phyloP scores from a whole-genome alignment of 208 protist genomes.

The Zelonia costaricensis region DNA sequence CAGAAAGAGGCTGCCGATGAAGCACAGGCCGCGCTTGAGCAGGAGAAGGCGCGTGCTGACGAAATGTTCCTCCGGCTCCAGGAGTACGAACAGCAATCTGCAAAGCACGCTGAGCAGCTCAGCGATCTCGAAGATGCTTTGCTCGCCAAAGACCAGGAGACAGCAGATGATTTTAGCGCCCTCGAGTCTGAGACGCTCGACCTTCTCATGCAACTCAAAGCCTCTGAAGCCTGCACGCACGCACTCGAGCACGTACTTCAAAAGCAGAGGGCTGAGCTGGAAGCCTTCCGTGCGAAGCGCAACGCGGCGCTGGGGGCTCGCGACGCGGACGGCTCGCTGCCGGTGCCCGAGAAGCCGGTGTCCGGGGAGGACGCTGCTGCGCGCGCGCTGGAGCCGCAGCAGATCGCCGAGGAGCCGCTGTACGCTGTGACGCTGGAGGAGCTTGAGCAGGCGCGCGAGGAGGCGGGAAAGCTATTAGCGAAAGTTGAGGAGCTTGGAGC shows the following conservation, averaged over 20 bases:
- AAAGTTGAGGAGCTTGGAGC: neutral
- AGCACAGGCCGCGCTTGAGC: slow-evolving; percentile 21
- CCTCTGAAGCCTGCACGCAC: slow-evolving; percentile 1
- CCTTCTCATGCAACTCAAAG: slow-evolving; percentile 25
- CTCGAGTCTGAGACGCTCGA: slow-evolving; percentile 31
- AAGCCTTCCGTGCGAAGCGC: slow-evolving; percentile 23
- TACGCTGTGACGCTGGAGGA: slow-evolving; percentile 30
- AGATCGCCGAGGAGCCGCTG: slow-evolving; percentile 31
- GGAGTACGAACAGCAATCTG: slow-evolving; percentile 19
- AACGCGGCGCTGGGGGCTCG: slow-evolving; percentile 33
- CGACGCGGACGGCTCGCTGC: slow-evolving; percentile 32
- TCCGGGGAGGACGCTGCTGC: slow-evolving; percentile 4
- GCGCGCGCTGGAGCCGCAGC: slow-evolving; percentile 12
- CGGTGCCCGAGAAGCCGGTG: slow-evolving; percentile 7
- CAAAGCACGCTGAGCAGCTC: slow-evolving; percentile 6
- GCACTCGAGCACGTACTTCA: slow-evolving; percentile 1
- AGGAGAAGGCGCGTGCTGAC: slow-evolving; percentile 19
- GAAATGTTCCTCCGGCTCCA: slow-evolving; percentile 14
- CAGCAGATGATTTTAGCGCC: neutral
- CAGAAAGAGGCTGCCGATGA: slow-evolving; percentile 6
- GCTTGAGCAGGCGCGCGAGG: slow-evolving; percentile 3
- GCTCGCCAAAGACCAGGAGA: slow-evolving; percentile 1
- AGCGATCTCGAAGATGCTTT: slow-evolving; percentile 22
- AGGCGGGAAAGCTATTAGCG: neutral
- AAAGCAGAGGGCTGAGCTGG: neutral